Conservation (phyloP, 331 rosid genomes). For the Malus hybrid region DNA sequence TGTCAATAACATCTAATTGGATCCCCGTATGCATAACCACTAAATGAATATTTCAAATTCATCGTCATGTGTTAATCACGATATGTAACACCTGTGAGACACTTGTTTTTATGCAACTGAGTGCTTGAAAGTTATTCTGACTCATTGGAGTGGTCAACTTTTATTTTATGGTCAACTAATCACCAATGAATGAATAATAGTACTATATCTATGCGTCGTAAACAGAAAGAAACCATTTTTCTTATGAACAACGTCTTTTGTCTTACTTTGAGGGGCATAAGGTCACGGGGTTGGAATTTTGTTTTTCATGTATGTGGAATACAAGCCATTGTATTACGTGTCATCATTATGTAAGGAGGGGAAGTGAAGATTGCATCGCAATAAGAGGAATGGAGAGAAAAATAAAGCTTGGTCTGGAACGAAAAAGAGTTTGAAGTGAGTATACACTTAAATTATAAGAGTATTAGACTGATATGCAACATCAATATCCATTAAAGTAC, state of each 20-base stretch:
- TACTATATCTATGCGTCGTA: background rate
- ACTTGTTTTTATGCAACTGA: too few relatives aligned
- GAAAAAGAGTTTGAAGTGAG: rapidly evolving
- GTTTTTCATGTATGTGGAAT: too few relatives aligned
- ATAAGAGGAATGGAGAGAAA: too few relatives aligned
- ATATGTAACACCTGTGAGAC: too few relatives aligned
- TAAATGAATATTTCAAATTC: too few relatives aligned
- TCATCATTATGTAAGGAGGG: too few relatives aligned
- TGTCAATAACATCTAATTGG: too few relatives aligned
- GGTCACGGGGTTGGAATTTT: background rate
- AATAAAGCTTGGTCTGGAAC: rapidly evolving
- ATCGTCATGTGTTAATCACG: too few relatives aligned
- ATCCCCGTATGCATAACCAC: too few relatives aligned
- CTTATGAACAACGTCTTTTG: background rate
- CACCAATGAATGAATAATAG: background rate
- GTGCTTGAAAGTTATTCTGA: too few relatives aligned
- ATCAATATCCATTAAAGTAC: rapidly evolving
- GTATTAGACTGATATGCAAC: rapidly evolving
- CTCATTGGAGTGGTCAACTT: background rate
- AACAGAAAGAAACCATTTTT: background rate
- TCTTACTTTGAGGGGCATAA: background rate
- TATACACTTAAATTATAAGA: too few relatives aligned
- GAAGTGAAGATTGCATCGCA: rapidly evolving
- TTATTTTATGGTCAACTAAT: background rate
- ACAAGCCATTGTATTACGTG: too few relatives aligned